phyloP scores from a whole-genome alignment of 1,284 basidiomycete species.

The Wallemia mellicola region DNA sequence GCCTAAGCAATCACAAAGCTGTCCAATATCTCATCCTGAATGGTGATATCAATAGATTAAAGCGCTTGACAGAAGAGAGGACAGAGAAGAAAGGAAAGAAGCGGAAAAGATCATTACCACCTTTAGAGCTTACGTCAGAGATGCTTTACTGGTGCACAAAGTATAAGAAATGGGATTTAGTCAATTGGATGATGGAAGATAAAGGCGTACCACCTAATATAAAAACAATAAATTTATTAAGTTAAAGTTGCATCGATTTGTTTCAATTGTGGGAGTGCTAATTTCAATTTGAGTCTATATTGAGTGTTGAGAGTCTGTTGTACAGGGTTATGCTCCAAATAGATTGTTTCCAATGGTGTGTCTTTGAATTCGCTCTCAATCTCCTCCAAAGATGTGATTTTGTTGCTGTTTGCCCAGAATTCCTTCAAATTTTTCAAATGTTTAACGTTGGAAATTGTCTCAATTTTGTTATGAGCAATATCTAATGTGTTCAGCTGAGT shows the following conservation, averaged over 20 bases:
- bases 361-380: background rate
- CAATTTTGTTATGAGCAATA: background rate
- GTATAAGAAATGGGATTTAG: background rate
- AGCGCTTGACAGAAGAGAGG: background rate
- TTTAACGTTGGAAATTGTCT: background rate
- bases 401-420: background rate
- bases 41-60: background rate
- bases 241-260: background rate
- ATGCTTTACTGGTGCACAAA: background rate
- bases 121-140: background rate
- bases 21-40: background rate
- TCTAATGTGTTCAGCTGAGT: background rate
- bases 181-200: background rate
- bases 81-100: background rate
- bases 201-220: background rate
- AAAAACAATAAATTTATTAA: background rate
- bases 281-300: background rate
- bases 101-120: background rate
- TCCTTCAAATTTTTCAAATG: background rate
- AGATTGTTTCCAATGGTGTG: background rate
- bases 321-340: background rate
- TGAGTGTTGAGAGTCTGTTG: background rate
- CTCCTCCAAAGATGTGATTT: background rate
- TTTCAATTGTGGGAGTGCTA: background rate
- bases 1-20: background rate